Evolutionary conservation across 306 rosid species (phyloP), one percentile per base, ranked within the genome.

Genomic region (Datisca glomerata): DNA sequence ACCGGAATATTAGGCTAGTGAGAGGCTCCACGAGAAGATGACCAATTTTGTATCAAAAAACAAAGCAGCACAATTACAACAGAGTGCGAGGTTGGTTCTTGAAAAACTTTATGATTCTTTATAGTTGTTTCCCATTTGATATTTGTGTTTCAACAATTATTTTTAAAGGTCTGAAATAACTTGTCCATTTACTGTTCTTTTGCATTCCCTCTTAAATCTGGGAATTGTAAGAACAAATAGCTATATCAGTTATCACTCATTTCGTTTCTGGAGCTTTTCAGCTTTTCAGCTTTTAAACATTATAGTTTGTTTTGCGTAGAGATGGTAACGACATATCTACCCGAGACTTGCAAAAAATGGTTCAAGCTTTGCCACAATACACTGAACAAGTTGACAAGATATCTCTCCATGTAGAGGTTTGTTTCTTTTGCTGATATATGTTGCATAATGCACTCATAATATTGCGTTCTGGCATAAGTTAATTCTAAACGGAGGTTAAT

Each of bases 341-440:
- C 15, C 70, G 86, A 48, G 97, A 89, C 54, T 59, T 89, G 72
- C 97, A 89, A 60, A 89, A 89, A 66, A 77, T 89, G 95, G 95
- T 89, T 60, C 97, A 89, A 75, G 93, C 93, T 43, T 70, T 89
- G 71, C 97, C 97, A 45, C 93, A 89, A 29, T 89, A 89, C 57
- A 77, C 95, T 20, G 95, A 89, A 60, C 93, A 80, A 72, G 68
- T 89, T 65, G 97, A 80, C 41, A 83, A 80, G 75, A 74, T 89
- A 53, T 76, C 95, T 56, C 97, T 83, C 53, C 95, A 89, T 37
- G 86, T 83, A 15, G 97, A 89, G 95, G 95, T 87, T 52, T 56
- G 71, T 55, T 47, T 56, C 50, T 44, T 23, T 23, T 29, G 29
- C 13, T 18, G 20, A 21, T 37, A 8, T 12, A 52, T 14, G 11